Percentiles rank a stretch among this genome's conserved stretches.
Evolutionary conservation across 495 filamentous ascomycete species (phyloP).

Genomic region (Geoglossum glabrum): DNA sequence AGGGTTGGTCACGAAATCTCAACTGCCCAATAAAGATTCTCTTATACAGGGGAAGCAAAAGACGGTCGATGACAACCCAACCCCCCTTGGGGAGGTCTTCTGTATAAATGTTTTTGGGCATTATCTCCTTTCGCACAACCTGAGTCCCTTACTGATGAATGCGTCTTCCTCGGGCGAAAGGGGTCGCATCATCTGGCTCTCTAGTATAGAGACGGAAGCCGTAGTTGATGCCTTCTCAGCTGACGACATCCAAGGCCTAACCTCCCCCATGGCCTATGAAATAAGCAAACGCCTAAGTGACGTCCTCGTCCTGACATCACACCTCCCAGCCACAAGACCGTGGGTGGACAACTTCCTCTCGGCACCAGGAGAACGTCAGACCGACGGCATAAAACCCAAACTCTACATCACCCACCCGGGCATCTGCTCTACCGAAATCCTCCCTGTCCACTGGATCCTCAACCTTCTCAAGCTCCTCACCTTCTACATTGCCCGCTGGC

Average conservation of each 20-base stretch:
- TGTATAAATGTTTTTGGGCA: constrained; percentile 88
- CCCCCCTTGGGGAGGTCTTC: constrained; percentile 60
- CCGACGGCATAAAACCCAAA: constrained; percentile 21
- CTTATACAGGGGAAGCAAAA: constrained; percentile 9
- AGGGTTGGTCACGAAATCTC: constrained; percentile 32
- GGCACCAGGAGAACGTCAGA: neutral
- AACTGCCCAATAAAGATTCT: constrained; percentile 7
- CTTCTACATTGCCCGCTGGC: constrained; percentile 53
- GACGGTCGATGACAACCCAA: constrained; percentile 15
- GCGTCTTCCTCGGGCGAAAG: constrained; percentile 9
- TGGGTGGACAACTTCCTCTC: constrained; percentile 31
- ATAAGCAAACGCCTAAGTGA: constrained; percentile 72
- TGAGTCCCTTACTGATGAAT: constrained; percentile 46
- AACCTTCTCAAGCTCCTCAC: constrained; percentile 39
- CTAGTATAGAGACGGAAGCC: constrained; percentile 48
- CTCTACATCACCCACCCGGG: constrained; percentile 75
- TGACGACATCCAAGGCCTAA: constrained; percentile 59
- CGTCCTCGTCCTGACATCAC: constrained; percentile 52
- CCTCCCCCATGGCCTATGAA: constrained; percentile 49
- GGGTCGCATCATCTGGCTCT: constrained; percentile 68
- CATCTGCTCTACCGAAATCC: constrained; percentile 58
- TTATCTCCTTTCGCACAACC: constrained; percentile 68
- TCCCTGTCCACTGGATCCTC: constrained; percentile 47
- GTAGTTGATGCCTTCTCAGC: constrained; percentile 27
- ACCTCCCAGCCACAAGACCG: constrained; percentile 39